Evolutionary conservation across 306 rosid genomes (phyloP).

Genomic region (Calophaca sinica): DNA sequence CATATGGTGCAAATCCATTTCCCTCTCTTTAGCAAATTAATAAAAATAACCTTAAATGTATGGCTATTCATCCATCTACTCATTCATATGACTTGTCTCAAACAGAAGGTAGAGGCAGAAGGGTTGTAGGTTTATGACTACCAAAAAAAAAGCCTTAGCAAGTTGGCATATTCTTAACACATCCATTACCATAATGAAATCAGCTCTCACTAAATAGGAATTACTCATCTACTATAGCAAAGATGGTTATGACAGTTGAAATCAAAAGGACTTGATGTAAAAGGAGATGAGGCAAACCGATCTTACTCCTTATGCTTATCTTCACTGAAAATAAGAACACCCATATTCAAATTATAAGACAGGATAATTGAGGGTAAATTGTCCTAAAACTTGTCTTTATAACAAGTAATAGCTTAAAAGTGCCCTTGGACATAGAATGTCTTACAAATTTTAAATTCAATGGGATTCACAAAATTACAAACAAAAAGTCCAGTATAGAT

Average conservation of each 20-base stretch:
- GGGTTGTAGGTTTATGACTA: neutral
- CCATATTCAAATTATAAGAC: neutral
- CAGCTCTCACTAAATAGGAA: neutral
- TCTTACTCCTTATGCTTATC: neutral
- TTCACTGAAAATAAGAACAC: neutral
- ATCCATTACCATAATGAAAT: neutral
- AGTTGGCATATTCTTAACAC: neutral
- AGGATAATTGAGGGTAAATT: neutral
- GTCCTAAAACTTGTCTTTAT: neutral
- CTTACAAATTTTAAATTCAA: conserved; percentile 5
- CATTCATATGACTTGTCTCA: neutral
- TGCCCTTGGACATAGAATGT: too few species aligned
- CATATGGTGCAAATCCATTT: neutral
- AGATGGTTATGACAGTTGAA: neutral
- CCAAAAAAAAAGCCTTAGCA: neutral
- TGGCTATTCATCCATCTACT: neutral
- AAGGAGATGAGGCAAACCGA: neutral
- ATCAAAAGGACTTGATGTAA: neutral
- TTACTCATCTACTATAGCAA: neutral
- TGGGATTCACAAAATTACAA: neutral
- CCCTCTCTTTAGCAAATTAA: neutral
- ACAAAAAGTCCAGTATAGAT: neutral
- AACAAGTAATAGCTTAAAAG: too few species aligned
- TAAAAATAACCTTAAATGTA: neutral
- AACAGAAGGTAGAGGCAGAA: too few species aligned